phyloP scores from a whole-genome alignment of 2,329 filamentous ascomycete genomes.

The Claviceps humidiphila region DNA sequence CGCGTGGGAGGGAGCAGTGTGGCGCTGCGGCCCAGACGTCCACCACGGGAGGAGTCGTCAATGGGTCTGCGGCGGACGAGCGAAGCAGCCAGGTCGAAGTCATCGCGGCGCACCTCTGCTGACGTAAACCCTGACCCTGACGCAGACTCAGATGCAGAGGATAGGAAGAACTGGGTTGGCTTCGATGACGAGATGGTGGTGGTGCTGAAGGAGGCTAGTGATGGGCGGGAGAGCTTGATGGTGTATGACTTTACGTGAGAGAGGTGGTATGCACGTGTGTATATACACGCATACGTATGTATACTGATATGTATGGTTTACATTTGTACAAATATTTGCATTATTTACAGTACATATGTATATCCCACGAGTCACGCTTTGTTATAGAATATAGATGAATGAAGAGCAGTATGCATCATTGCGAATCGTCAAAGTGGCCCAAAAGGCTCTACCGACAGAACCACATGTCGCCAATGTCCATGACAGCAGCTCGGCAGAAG shows the following conservation, averaged over 20 bases:
- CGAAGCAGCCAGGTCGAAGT: neutral
- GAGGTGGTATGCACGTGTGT: too few relatives aligned
- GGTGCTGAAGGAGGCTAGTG: slow-evolving; percentile 57
- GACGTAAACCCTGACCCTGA: slow-evolving; percentile 4
- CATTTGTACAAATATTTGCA: neutral
- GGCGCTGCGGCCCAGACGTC: slow-evolving; percentile 31
- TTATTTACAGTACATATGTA: neutral
- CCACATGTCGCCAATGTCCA: too few relatives aligned
- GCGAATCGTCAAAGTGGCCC: too few relatives aligned
- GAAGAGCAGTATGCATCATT: too few relatives aligned
- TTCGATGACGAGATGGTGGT: slow-evolving; percentile 92
- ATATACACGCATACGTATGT: neutral
- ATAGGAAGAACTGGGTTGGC: slow-evolving; percentile 55
- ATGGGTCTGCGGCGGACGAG: neutral
- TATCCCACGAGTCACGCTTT: too few relatives aligned
- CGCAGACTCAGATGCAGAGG: slow-evolving; percentile 28
- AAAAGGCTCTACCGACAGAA: too few relatives aligned
- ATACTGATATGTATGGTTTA: neutral
- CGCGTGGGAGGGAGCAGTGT: slow-evolving; percentile 42
- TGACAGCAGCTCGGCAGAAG: too few relatives aligned
- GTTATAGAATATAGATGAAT: too few relatives aligned
- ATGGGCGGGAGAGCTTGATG: slow-evolving; percentile 59
- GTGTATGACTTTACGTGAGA: slow-evolving; percentile 69
- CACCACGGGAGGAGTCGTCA: slow-evolving; percentile 6
- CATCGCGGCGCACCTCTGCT: slow-evolving; percentile 6